Evolutionary conservation across 805 yeast genomes (phyloP), one percentile per base, ranked within the genome.

Genomic region (Pichia insulana): DNA sequence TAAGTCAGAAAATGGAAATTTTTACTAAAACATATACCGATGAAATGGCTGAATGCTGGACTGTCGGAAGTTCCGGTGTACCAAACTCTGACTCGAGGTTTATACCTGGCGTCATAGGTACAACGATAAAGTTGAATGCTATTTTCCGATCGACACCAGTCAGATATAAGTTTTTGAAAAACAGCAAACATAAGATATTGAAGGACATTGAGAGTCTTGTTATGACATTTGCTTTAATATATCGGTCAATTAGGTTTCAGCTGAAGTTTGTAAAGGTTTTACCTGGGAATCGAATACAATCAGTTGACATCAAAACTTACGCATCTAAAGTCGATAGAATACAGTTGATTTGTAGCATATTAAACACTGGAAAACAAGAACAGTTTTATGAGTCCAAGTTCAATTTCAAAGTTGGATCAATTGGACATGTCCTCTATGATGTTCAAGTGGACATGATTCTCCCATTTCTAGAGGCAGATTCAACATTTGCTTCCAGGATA

Each of bases 11-110:
- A 0, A 37, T 67, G 47, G 56, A 57, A 33, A 53, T 69, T 0
- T 49, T 50, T 9, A 58, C 69, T 0, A 62, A 53, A 41, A 58
- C 65, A 2, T 15, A 35, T 4, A 34, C 41, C 0, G 71, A 67
- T n/a, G 25, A 26, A 1, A 46, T 58, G 20, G 68, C 61, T 1
- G 63, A 63, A 37, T 50, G 48, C 22, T 70, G 74, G 74, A 39
- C 39, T 9, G 64, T 67, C 2, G 49, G 53, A 38, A 41, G 33
- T 2, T 37, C 47, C 6, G 72, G 73, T 1, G 4, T 51, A 2
- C 52, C 52, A 0, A 30, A 37, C 2, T 44, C 53, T 1, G 42
- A 42, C 4, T 27, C 56, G 1, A 46, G 41, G 10, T 53, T 52
- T 15, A 50, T 55, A 1, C 53, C 69, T 2, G 51, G 58, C 16